Percentiles rank a stretch among this genome's conserved stretches.
Evolutionary conservation across 2,329 filamentous ascomycete species (phyloP).

Genomic region (Sarocladium oryzae): DNA sequence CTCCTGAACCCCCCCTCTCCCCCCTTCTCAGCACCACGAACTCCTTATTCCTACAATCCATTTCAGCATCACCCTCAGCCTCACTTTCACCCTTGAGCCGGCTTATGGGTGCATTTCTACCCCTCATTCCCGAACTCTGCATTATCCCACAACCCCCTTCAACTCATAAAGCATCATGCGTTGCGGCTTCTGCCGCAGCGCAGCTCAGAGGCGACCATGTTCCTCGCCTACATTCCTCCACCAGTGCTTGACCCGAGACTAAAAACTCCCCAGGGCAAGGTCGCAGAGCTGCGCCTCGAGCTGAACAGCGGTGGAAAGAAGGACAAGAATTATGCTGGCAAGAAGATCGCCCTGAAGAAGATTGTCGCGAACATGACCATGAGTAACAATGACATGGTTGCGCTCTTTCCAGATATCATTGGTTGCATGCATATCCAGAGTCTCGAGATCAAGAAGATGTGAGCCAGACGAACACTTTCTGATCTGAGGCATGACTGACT

Average conservation of each 20-base stretch:
- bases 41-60: neutral
- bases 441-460: constrained; percentile 99
- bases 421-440: constrained; percentile 91
- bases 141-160: neutral
- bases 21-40: neutral
- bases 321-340: constrained; percentile 90
- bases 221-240: constrained; percentile 45
- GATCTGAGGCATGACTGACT: constrained; percentile 1
- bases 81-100: neutral
- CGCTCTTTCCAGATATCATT: constrained; percentile 91
- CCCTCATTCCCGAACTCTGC: neutral
- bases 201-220: constrained; percentile 35
- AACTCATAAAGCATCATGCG: neutral
- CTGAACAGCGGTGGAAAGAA: constrained; percentile 92
- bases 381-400: constrained; percentile 99
- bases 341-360: constrained; percentile 98
- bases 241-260: constrained; percentile 39
- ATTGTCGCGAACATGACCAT: constrained; percentile 99
- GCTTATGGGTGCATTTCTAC: neutral
- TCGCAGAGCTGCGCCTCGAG: constrained; percentile 91
- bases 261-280: constrained; percentile 81
- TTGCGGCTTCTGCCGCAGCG: neutral
- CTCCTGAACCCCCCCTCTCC: constrained; percentile 11
- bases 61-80: neutral
- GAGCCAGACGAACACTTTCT: constrained; percentile 23